Percentiles rank a stretch among this genome's conserved stretches.
Evolutionary conservation across 176 grass and related monocot species (phyloP).

Genomic region (Dactylis glomerata): DNA sequence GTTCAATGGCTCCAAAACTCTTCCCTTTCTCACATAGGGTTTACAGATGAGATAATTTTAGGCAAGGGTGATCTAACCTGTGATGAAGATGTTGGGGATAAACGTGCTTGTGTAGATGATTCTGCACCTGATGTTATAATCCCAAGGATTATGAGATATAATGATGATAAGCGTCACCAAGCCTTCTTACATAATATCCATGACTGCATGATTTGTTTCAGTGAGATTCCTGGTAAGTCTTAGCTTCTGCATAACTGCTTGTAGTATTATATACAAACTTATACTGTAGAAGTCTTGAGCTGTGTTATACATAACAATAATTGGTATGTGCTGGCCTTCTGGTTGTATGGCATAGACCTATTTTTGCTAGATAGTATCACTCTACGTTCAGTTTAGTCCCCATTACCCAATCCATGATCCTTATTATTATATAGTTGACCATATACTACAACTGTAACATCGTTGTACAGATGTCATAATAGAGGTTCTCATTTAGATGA

Average conservation of each 20-base stretch:
- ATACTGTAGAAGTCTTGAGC: neutral
- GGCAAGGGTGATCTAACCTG: constrained; percentile 16
- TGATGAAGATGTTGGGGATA: constrained; percentile 26
- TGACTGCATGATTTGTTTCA: constrained; percentile 67
- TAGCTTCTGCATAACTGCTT: neutral
- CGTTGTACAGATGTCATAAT: neutral
- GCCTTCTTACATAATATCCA: constrained; percentile 56
- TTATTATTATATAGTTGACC: neutral
- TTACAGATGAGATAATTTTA: constrained; percentile 47
- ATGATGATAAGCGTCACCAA: constrained; percentile 47
- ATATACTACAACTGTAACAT: neutral
- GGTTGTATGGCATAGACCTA: neutral
- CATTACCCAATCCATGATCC: neutral
- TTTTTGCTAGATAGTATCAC: constrained; percentile 13
- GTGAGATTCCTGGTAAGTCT: constrained; percentile 45
- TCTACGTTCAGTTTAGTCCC: constrained; percentile 7
- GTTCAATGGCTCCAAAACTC: constrained; percentile 59
- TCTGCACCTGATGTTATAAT: constrained; percentile 47
- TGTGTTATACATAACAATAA: constrained; percentile 4
- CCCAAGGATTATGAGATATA: constrained; percentile 56
- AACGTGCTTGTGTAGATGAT: constrained; percentile 37
- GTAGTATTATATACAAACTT: neutral
- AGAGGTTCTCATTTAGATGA: neutral
- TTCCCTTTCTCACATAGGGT: constrained; percentile 57
- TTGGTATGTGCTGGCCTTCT: neutral